phyloP scores from a whole-genome alignment of 495 filamentous ascomycete species.

The Corynascus novoguineensis region DNA sequence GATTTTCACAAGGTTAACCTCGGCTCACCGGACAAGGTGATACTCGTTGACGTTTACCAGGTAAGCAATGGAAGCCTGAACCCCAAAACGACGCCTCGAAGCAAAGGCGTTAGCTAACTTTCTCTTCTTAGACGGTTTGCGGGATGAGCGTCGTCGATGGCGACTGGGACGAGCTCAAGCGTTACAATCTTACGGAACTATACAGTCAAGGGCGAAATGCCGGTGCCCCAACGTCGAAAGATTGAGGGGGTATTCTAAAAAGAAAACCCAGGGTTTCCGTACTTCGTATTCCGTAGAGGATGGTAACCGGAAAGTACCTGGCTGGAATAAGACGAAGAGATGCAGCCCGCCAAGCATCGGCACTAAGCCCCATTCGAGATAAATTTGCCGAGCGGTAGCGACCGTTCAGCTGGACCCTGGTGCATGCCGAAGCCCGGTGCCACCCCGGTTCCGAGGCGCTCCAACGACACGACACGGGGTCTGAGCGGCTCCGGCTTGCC shows the following conservation, averaged over 20 bases:
- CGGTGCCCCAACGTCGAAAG: constrained; percentile 2
- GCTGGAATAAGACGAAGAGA: neutral
- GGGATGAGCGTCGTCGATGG: constrained; percentile 47
- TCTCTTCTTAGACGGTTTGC: constrained; percentile 32
- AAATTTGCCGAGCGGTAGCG: constrained; percentile 44
- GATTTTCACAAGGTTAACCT: constrained; percentile 77
- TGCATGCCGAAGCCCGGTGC: neutral
- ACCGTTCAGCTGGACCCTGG: constrained; percentile 7
- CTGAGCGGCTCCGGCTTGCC: neutral
- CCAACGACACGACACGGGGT: constrained; percentile 5
- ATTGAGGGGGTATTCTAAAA: constrained; percentile 9
- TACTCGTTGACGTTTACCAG: constrained; percentile 85
- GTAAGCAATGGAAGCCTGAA: constrained; percentile 43
- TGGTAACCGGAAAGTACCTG: no score
- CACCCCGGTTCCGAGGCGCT: neutral
- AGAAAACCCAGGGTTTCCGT: neutral
- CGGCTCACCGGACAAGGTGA: constrained; percentile 71
- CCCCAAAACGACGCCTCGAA: no score
- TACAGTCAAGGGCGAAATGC: constrained; percentile 33
- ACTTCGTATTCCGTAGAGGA: no score
- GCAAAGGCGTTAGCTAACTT: neutral
- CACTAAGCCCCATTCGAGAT: constrained; percentile 44
- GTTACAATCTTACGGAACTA: constrained; percentile 45
- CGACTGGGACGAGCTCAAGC: constrained; percentile 46
- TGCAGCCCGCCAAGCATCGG: constrained; percentile 15